These are phyloP conservation scores for Suhomyces bolitotheri DNA, from an alignment of 1,139 yeast genomes.

Conservation along the genomic window DNA sequence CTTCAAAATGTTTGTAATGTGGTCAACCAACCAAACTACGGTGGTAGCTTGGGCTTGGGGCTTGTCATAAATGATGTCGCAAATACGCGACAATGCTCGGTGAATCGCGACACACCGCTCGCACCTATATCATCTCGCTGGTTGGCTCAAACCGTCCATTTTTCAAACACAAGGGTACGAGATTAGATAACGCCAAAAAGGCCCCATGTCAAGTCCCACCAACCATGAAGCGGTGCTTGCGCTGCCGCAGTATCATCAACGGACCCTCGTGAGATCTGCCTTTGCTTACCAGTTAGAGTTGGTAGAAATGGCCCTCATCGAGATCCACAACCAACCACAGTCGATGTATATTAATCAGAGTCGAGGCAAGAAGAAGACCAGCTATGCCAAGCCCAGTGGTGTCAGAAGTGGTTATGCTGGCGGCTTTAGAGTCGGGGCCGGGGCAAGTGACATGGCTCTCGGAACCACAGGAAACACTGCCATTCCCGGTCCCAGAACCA, in stretches of 20 bases:
- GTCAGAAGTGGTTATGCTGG: no score
- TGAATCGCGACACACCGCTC: no score
- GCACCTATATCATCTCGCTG: conserved; percentile 7
- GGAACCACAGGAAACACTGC: neutral
- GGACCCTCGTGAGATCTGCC: conserved; percentile 30
- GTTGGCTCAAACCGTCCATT: conserved; percentile 9
- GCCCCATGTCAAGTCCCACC: conserved; percentile 2
- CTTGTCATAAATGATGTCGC: no score
- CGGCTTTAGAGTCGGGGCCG: no score
- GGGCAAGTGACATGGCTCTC: no score
- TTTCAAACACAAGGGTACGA: conserved; percentile 8
- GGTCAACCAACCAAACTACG: no score
- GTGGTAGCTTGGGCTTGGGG: neutral
- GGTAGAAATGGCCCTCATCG: conserved; percentile 33
- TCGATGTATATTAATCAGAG: conserved; percentile 5
- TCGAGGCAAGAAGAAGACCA: conserved; percentile 10
- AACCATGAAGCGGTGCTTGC: neutral
- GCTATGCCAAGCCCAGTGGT: neutral
- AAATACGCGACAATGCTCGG: neutral
- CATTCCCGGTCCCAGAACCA: neutral
- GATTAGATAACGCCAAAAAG: conserved; percentile 1
- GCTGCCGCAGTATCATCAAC: conserved; percentile 21
- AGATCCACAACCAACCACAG: conserved; percentile 34
- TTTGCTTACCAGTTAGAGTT: conserved; percentile 36
- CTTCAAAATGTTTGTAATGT: no score